Evolutionary conservation across 768 basidiomycete species (phyloP).

Genomic region (Rhodotorula taiwanensis): DNA sequence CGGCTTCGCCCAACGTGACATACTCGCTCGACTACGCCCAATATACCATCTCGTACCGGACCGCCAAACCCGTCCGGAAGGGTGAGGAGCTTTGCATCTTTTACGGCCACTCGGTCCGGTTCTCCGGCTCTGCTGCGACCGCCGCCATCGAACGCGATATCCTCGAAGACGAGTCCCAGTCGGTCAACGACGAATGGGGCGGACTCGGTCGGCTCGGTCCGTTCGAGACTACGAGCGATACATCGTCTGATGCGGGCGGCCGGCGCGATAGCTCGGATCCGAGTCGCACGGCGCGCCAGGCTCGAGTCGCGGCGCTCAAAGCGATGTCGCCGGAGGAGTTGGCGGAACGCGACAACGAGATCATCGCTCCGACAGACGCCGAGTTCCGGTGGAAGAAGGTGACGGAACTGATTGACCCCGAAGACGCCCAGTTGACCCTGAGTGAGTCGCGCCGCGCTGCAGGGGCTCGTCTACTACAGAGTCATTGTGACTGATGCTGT

Average conservation of each 20-base stretch:
- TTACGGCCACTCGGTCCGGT: conserved; percentile 52
- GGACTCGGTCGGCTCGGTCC: conserved; percentile 15
- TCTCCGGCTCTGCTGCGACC: conserved; percentile 40
- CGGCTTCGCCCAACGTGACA: conserved; percentile 59
- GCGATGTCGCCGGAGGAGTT: neutral
- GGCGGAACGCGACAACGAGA: conserved; percentile 17
- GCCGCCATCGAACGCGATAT: conserved; percentile 52
- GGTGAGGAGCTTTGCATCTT: conserved; percentile 75
- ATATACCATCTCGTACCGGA: conserved; percentile 60
- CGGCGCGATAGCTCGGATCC: too few species aligned
- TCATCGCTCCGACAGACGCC: conserved; percentile 27
- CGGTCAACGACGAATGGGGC: conserved; percentile 30
- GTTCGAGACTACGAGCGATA: neutral
- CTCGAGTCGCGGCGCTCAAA: neutral
- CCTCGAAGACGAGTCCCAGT: conserved; percentile 13
- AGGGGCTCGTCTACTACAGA: neutral
- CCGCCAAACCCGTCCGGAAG: conserved; percentile 52
- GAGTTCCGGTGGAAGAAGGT: conserved; percentile 36
- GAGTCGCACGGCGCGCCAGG: too few species aligned
- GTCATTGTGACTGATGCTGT: neutral
- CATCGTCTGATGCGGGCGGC: neutral
- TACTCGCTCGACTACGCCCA: conserved; percentile 54
- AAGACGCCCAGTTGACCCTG: conserved; percentile 20
- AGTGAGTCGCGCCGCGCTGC: conserved; percentile 5
- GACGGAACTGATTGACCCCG: conserved; percentile 31